phyloP scores from a whole-genome alignment of 257 asterid genomes.

The Asclepias syriaca region DNA sequence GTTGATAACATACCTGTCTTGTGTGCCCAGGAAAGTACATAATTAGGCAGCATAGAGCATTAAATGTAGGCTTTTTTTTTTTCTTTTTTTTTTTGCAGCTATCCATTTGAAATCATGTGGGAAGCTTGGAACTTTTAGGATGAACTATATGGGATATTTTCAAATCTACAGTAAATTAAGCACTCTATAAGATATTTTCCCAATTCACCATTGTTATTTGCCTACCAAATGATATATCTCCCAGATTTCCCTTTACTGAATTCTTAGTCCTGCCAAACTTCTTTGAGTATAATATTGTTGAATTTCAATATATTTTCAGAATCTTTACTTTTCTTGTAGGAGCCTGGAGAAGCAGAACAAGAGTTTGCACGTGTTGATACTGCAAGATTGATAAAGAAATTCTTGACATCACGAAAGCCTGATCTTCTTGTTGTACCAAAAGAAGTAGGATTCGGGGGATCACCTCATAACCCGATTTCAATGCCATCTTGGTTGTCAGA shows the following conservation, averaged over 20 bases:
- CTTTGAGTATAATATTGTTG: not conserved
- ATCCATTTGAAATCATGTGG: not conserved
- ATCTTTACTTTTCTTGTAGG: constrained; percentile 30
- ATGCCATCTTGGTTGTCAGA: constrained; percentile 87
- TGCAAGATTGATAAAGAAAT: constrained; percentile 44
- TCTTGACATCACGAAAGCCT: constrained; percentile 46
- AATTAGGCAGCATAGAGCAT: not conserved
- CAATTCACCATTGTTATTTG: not conserved
- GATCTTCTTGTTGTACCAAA: constrained; percentile 53
- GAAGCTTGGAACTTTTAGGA: not conserved
- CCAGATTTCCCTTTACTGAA: not conserved
- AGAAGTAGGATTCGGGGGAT: constrained; percentile 61
- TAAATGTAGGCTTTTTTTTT: not conserved
- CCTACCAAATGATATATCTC: not conserved
- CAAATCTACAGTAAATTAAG: not conserved
- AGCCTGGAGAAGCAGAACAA: constrained; percentile 78
- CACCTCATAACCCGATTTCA: constrained; percentile 42
- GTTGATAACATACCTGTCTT: not conserved
- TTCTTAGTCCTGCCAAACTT: no score
- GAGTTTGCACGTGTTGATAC: constrained; percentile 68
- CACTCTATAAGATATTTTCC: not conserved
- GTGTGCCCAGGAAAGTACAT: not conserved
- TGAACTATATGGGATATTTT: not conserved
- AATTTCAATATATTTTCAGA: not conserved
- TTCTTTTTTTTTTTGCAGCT: not conserved